These are phyloP conservation scores for Sisymbrium altissimum DNA, from an alignment of 345 rosid genomes.

Conservation along the genomic window DNA sequence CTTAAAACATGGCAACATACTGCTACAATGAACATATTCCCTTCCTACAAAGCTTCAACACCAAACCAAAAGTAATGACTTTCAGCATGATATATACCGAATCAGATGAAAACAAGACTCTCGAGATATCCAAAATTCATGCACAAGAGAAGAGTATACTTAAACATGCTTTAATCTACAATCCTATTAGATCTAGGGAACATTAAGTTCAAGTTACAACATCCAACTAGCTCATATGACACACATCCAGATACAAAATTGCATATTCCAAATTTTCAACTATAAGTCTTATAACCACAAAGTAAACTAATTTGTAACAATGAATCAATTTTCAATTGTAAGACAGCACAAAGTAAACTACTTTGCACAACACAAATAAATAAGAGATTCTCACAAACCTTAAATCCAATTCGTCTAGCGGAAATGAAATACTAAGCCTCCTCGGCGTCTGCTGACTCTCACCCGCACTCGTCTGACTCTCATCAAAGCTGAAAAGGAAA, in stretches of 20 bases:
- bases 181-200: neutral
- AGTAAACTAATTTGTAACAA: neutral
- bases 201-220: neutral
- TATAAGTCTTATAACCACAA: neutral
- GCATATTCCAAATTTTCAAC: neutral
- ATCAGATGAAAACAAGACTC: neutral
- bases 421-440: slow-evolving; percentile 56
- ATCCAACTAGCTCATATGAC: neutral
- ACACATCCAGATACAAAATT: neutral
- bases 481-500: too few species aligned
- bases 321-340: neutral
- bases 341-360: neutral
- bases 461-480: slow-evolving; percentile 5
- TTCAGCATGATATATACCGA: neutral
- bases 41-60: neutral
- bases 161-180: neutral
- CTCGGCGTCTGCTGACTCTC: slow-evolving; percentile 41
- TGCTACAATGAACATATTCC: neutral
- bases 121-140: neutral
- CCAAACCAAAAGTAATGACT: neutral
- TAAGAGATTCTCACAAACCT: neutral
- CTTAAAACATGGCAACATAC: neutral
- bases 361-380: neutral
- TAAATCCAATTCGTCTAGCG: slow-evolving; percentile 63
- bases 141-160: neutral